Evolutionary conservation across 495 filamentous ascomycete species (phyloP).

Genomic region (Xylaria nigripes): DNA sequence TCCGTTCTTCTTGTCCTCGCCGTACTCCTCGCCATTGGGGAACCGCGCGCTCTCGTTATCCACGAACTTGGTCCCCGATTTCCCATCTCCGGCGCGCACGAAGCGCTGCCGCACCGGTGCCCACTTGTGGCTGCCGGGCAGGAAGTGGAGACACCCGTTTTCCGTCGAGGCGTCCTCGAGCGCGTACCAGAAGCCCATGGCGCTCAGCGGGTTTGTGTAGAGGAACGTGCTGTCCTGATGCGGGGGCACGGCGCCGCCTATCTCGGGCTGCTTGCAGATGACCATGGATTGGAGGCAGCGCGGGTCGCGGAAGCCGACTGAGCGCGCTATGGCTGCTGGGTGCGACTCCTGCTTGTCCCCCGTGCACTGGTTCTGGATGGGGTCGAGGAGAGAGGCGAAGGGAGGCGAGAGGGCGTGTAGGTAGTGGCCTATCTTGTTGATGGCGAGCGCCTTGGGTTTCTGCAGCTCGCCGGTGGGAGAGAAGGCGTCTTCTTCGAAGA

Average conservation of each 20-base stretch:
- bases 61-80: constrained; percentile 45
- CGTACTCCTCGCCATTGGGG: constrained; percentile 36
- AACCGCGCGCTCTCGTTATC: constrained; percentile 36
- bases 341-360: constrained; percentile 23
- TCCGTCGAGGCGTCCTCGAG: constrained; percentile 77
- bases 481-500: constrained; percentile 89
- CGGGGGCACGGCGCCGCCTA: constrained; percentile 76
- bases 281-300: constrained; percentile 82
- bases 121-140: constrained; percentile 66
- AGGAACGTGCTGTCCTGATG: constrained; percentile 91
- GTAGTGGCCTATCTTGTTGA: constrained; percentile 97
- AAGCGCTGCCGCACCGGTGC: constrained; percentile 60
- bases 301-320: constrained; percentile 67
- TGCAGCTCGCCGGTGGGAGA: constrained; percentile 47
- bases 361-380: constrained; percentile 30
- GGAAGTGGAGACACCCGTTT: constrained; percentile 86
- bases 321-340: constrained; percentile 56
- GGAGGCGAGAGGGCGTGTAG: constrained; percentile 67
- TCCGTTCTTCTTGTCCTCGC: constrained; percentile 17
- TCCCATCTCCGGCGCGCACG: constrained; percentile 51
- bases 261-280: constrained; percentile 96
- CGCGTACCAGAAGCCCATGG: constrained; percentile 93
- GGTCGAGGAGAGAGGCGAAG: constrained; percentile 56
- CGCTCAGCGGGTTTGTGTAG: constrained; percentile 83
- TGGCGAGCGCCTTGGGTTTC: constrained; percentile 69